Evolutionary conservation across 306 rosid species (phyloP), one percentile per base, ranked within the genome.

Genomic region (Casuarina equisetifolia): DNA sequence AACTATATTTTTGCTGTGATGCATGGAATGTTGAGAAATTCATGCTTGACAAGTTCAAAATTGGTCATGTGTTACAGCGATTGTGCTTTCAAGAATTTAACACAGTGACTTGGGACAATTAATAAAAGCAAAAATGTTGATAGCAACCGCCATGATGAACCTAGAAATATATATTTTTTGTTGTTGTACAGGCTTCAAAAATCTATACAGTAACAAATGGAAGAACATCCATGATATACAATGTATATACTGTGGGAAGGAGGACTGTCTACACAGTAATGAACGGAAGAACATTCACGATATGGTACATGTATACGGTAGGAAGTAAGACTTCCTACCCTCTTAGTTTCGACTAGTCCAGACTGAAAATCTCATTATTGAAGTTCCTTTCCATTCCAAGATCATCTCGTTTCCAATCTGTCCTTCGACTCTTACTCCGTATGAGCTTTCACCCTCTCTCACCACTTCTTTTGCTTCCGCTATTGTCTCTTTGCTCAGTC

Each of bases 301-400:
- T 25, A 25, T 25, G 32, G 0, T 25, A 25, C 32, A 25, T 1
- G 1, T 25, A 25, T 25, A 25, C 32, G 1, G 32, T 25, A 25
- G 36, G 13, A 52, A 10, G 5, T 5, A 4, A 45, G 3, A 4
- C 39, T 53, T 4, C 2, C 50, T 51, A 53, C 25, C 17, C 9
- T 40, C 17, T 58, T 48, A 70, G 71, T 67, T 76, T 76, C 71
- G 85, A 38, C 39, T 83, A 86, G 39, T 79, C 96, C 96, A 89
- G 2, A 75, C 75, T 59, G 92, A 91, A 50, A 93, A 76, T 80
- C 83, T 93, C 3, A 90, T 74, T 20, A 89, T 49, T 20, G 91
- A 85, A 6, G 70, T 82, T 48, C 84, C 83, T 32, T 74, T 82
- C 86, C 88, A 93, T 38, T 88, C 85, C 79, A 93, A 80, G 61